Percentiles rank a stretch among this genome's conserved stretches.
Conservation (phyloP, 495 filamentous ascomycete species). For the Articulospora tetracladia region DNA sequence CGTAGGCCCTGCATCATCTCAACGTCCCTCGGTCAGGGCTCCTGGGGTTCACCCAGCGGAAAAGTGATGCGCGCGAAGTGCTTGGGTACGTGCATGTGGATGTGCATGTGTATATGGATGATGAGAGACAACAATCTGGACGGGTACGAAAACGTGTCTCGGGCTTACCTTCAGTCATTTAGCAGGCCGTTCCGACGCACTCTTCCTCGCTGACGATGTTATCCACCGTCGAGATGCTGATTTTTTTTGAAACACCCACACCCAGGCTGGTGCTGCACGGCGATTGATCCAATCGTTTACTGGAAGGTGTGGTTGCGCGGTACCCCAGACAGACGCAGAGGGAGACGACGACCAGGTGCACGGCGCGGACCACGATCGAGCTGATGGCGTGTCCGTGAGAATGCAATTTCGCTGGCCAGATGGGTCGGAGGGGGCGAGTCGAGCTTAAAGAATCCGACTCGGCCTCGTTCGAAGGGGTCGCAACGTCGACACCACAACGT, state of each 20-base stretch:
- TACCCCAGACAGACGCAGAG: not conserved
- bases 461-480: not conserved
- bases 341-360: not conserved
- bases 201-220: not conserved
- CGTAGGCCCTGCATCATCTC: no score
- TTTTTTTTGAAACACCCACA: no score
- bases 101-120: not conserved
- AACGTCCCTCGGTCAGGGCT: no score
- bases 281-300: not conserved
- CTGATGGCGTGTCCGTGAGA: no score
- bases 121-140: not conserved
- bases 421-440: no score
- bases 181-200: not conserved
- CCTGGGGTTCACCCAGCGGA: no score
- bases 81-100: not conserved
- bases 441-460: no score
- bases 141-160: not conserved
- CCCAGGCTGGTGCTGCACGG: not conserved
- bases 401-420: no score
- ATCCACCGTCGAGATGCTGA: no score
- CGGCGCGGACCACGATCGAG: not conserved
- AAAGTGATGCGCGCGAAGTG: no score
- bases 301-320: not conserved
- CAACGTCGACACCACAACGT: no score
- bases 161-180: constrained; percentile 13